Percentiles rank a stretch among this genome's conserved stretches.
These are phyloP conservation scores for Punica granatum DNA, from an alignment of 345 rosid genomes.

Conservation along the genomic window DNA sequence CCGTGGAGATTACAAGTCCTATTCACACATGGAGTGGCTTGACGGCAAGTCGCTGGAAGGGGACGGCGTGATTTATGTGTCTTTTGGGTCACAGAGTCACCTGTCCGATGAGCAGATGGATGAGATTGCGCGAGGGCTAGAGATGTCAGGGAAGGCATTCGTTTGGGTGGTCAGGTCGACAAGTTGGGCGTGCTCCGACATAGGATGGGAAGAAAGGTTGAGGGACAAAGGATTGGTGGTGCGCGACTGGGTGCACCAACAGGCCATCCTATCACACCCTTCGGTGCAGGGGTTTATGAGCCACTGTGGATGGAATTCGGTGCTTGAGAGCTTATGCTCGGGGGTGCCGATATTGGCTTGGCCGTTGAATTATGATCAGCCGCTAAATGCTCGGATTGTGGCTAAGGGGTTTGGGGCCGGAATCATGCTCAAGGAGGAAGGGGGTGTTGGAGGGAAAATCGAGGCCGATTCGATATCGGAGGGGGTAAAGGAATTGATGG, in stretches of 20 bases:
- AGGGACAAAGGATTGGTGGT: slow-evolving; percentile 6
- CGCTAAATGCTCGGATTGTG: slow-evolving; percentile 20
- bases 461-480: slow-evolving; percentile 7
- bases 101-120: slow-evolving; percentile 9
- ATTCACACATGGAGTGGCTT: slow-evolving; percentile 4
- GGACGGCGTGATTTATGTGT: slow-evolving; percentile 1
- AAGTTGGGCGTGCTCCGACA: not conserved
- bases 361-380: slow-evolving; percentile 20
- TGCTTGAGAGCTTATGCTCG: slow-evolving; percentile 17
- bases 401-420: slow-evolving; percentile 9
- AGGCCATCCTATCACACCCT: slow-evolving; percentile 5
- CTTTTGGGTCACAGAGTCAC: slow-evolving; percentile 13
- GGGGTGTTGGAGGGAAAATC: slow-evolving; percentile 2
- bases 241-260: slow-evolving; percentile 5
- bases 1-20: not conserved
- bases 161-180: slow-evolving; percentile 3
- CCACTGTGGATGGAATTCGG: slow-evolving; percentile 19
- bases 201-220: not conserved
- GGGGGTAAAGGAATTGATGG: slow-evolving; percentile 19
- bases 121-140: slow-evolving; percentile 6
- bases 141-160: slow-evolving; percentile 5
- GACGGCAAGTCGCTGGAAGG: not conserved
- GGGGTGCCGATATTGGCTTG: slow-evolving; percentile 24
- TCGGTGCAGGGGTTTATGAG: slow-evolving; percentile 8
- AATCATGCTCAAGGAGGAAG: not conserved